Conservation (phyloP, 768 basidiomycete genomes). For the Lactarius sp. region DNA sequence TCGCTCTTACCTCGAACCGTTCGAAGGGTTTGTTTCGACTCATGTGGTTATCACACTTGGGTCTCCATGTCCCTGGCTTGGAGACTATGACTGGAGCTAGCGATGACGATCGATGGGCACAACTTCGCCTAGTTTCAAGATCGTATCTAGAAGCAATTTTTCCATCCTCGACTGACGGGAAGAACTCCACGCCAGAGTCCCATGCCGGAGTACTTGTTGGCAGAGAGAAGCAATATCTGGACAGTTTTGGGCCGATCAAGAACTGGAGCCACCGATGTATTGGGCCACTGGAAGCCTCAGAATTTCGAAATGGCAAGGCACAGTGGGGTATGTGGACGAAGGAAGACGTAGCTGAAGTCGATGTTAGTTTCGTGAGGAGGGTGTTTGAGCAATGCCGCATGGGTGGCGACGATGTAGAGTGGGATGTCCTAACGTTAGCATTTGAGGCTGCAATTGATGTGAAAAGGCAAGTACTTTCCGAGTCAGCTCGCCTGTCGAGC, state of each 20-base stretch:
- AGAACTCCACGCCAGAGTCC: slow-evolving; percentile 48
- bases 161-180: slow-evolving; percentile 36
- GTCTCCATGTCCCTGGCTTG: slow-evolving; percentile 70
- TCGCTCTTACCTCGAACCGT: slow-evolving; percentile 37
- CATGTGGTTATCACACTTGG: slow-evolving; percentile 65
- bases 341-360: slow-evolving; percentile 48
- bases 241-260: slow-evolving; percentile 63
- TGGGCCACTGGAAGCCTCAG: slow-evolving; percentile 48
- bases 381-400: slow-evolving; percentile 56
- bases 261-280: slow-evolving; percentile 56
- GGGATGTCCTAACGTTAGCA: slow-evolving; percentile 61
- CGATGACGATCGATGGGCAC: slow-evolving; percentile 67
- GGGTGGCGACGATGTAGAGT: slow-evolving; percentile 46
- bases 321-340: slow-evolving; percentile 40
- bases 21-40: slow-evolving; percentile 57
- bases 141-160: slow-evolving; percentile 50
- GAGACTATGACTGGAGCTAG: slow-evolving; percentile 28
- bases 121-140: slow-evolving; percentile 42
- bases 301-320: slow-evolving; percentile 34
- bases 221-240: slow-evolving; percentile 54
- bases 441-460: slow-evolving; percentile 59
- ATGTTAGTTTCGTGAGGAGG: slow-evolving; percentile 47
- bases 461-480: slow-evolving; percentile 45
- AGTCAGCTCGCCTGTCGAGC: not conserved
- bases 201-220: slow-evolving; percentile 64